A percentile compares a stretch with the other conserved stretches of the same genome.
These are phyloP conservation scores for Leishmania aethiopica DNA, from an alignment of 208 protist species.

Conservation along the genomic window DNA sequence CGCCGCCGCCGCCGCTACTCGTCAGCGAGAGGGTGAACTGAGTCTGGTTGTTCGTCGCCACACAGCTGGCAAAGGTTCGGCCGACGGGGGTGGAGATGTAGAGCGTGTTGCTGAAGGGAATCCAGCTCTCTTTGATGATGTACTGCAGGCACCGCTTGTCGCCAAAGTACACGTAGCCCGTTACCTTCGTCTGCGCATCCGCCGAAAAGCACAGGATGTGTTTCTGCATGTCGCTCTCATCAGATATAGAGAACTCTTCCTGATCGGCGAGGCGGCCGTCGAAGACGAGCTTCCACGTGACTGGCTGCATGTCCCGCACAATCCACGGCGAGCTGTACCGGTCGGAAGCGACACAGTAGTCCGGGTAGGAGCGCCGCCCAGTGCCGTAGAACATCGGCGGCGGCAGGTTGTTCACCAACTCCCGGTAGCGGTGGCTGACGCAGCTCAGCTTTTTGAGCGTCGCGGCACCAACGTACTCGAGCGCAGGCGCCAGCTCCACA, in stretches of 20 bases:
- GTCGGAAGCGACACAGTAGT: conserved; percentile 67
- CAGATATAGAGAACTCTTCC: conserved; percentile 62
- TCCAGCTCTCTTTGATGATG: conserved; percentile 72
- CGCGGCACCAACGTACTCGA: conserved; percentile 68
- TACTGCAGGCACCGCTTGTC: conserved; percentile 53
- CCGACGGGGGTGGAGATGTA: conserved; percentile 57
- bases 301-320: conserved; percentile 49
- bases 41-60: conserved; percentile 32
- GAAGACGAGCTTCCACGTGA: conserved; percentile 63
- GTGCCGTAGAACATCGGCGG: conserved; percentile 62
- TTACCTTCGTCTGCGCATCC: conserved; percentile 46
- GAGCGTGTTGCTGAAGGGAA: conserved; percentile 68
- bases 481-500: conserved; percentile 66
- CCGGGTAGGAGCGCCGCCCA: conserved; percentile 56
- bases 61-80: conserved; percentile 58
- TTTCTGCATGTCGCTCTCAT: conserved; percentile 33
- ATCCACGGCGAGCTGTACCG: conserved; percentile 65
- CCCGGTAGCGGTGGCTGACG: conserved; percentile 63
- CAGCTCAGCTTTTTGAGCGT: conserved; percentile 71
- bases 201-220: conserved; percentile 52
- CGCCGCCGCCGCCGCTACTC: conserved; percentile 7
- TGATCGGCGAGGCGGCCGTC: conserved; percentile 52
- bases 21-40: conserved; percentile 38
- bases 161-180: conserved; percentile 67
- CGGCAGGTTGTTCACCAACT: conserved; percentile 71